Evolutionary conservation across 805 yeast genomes (phyloP), one percentile per base, ranked within the genome.

Genomic region (Dipodascopsis uninucleata): DNA sequence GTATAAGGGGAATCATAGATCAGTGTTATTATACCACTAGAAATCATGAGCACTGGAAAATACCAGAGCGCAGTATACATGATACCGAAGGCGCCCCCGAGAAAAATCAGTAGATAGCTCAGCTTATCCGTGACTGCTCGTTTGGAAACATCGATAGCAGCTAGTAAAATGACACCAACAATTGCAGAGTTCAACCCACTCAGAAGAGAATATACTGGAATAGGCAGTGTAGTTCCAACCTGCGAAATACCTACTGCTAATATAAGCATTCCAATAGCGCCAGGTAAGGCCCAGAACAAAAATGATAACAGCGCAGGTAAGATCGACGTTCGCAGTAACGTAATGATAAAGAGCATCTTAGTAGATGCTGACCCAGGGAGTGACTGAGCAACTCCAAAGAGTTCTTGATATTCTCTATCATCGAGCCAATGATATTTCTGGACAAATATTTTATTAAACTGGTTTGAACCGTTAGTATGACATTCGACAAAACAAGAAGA

Each of bases 311-410:
- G n/a, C 16, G 48, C 54, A 5, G 52, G 45, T 12, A 49, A 23
- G 9, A 49, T 14, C 9, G 48, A 41, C 16, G 51, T 43, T 20
- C 42, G 54, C 5, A 49, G 42, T 14, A 49, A 34, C 3, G 50
- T 47, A 39, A 49, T 49, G 29, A 43, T 42, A 31, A 46, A 49
- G 16, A 47, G 32, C 31, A 49, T 23, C 41, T 49, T 46, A 2
- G 54, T 49, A 17, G 51, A 46, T 8, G 48, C 54, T n/a, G 54
- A 43, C 17, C 54, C 54, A 9, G 54, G 54, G 3, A 49, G 37
- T 3, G 53, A 41, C 28, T 49, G 47, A 5, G 52, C 51, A 20
- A 49, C 41, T 4, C 43, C 51, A 28, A 46, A 49, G 20, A 46
- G 43, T 28, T 49, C 51, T 34, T 49, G 51, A 16, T 46, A 49